Percentiles rank a stretch among this genome's conserved stretches.
Evolutionary conservation across 2,329 filamentous ascomycete genomes (phyloP).

Genomic region (Cryphonectria parasitica): DNA sequence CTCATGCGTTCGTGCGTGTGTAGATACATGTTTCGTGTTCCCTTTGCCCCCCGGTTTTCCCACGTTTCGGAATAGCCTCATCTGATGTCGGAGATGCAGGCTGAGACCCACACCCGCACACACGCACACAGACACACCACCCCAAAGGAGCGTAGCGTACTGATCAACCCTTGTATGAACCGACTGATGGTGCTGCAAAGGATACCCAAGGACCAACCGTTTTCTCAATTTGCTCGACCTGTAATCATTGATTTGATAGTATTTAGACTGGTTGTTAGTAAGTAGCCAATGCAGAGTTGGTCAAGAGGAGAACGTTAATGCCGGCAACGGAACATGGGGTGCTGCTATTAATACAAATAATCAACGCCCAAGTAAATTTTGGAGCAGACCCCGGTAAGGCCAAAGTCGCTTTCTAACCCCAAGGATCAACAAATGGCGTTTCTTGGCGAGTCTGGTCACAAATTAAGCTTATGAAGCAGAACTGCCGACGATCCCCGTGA

Average conservation of each 20-base stretch:
- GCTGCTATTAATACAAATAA: background rate
- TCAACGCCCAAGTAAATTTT: background rate
- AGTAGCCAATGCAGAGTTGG: too few species aligned
- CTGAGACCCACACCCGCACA: background rate
- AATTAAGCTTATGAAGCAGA: background rate
- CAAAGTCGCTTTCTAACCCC: too few species aligned
- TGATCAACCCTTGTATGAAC: background rate
- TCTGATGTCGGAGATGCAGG: slow-evolving; percentile 21
- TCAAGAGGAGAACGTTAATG: background rate
- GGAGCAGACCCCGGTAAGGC: too few species aligned
- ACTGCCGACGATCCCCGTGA: too few species aligned
- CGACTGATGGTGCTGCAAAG: background rate
- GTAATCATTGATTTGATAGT: background rate
- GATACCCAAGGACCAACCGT: background rate
- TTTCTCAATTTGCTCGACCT: background rate
- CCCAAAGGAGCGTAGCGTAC: background rate
- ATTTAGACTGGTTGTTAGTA: too few species aligned
- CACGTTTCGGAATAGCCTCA: slow-evolving; percentile 28
- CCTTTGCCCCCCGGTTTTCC: background rate
- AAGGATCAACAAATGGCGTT: too few species aligned
- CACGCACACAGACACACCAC: background rate
- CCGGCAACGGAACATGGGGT: background rate
- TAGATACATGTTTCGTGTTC: slow-evolving; percentile 17
- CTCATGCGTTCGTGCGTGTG: background rate
- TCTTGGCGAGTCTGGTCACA: background rate